Conservation (phyloP, 257 asterid genomes). For the Solanum neorickii region DNA sequence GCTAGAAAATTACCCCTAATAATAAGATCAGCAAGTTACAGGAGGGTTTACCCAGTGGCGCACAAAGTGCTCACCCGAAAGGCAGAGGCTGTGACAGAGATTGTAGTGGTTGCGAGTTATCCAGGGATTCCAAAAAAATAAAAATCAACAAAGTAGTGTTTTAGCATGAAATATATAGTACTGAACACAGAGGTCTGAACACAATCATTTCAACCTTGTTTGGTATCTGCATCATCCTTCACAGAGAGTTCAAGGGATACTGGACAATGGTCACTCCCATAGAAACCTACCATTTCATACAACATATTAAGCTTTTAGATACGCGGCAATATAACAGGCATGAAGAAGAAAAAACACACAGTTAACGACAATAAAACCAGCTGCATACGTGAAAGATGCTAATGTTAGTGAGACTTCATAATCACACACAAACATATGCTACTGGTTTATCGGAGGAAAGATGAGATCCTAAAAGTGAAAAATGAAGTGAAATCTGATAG, state of each 20-base stretch:
- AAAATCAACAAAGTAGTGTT: not conserved
- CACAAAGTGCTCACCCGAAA: not conserved
- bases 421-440: not conserved
- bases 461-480: not conserved
- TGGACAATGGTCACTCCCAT: slow-evolving; percentile 97
- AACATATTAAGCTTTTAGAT: not conserved
- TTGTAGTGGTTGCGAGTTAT: not conserved
- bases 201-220: slow-evolving; percentile 3
- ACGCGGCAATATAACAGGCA: not conserved
- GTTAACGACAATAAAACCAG: not conserved
- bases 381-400: not conserved
- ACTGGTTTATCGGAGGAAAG: not conserved
- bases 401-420: not conserved
- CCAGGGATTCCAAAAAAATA: not conserved
- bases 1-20: not conserved
- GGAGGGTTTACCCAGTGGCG: not conserved
- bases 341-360: not conserved
- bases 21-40: not conserved
- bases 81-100: too few relatives aligned
- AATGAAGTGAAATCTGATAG: not conserved
- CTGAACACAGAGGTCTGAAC: not conserved
- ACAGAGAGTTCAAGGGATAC: slow-evolving; percentile 64
- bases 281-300: slow-evolving; percentile 52
- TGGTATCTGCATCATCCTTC: slow-evolving; percentile 7
- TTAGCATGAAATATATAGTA: not conserved